Evolutionary conservation across 805 yeast species (phyloP).

Genomic region (Candida insectalens): DNA sequence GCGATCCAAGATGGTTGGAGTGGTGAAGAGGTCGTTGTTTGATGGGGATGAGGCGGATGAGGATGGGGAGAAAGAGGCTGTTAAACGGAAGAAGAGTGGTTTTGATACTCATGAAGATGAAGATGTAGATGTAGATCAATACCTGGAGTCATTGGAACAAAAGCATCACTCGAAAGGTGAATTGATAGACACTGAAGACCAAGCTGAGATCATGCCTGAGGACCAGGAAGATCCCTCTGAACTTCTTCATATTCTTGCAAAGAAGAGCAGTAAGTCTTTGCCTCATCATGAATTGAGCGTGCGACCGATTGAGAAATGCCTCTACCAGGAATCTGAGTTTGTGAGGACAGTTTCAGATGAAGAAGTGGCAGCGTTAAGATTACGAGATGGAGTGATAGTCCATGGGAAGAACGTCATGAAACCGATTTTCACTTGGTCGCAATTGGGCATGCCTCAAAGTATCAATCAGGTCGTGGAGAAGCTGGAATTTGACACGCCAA

Average conservation of each 20-base stretch:
- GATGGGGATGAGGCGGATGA: constrained; percentile 2
- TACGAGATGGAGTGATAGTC: constrained; percentile 58
- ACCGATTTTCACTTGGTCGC: constrained; percentile 73
- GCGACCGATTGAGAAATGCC: too few relatives aligned
- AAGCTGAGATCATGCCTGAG: constrained; percentile 19
- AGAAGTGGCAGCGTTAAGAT: constrained; percentile 47
- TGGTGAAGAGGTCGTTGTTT: constrained; percentile 4
- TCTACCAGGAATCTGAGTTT: constrained; percentile 54
- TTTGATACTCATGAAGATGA: background rate
- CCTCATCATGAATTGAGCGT: too few relatives aligned
- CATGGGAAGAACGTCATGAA: constrained; percentile 47
- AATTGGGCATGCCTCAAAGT: constrained; percentile 63
- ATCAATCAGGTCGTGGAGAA: constrained; percentile 43
- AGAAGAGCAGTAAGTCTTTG: too few relatives aligned
- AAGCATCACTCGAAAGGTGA: constrained; percentile 1
- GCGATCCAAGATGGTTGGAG: background rate
- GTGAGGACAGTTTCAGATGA: constrained; percentile 35
- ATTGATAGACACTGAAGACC: too few relatives aligned
- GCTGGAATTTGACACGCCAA: constrained; percentile 52
- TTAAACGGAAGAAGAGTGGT: background rate
- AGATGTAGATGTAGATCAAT: constrained; percentile 7
- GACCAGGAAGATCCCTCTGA: constrained; percentile 27
- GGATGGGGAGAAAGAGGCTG: constrained; percentile 1
- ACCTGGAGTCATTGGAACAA: constrained; percentile 5
- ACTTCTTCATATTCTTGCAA: constrained; percentile 4